Evolutionary conservation across 192 early-diverging fungal species (phyloP), one percentile per base, ranked within the genome.

Genomic region (Geranomyces michiganensis): DNA sequence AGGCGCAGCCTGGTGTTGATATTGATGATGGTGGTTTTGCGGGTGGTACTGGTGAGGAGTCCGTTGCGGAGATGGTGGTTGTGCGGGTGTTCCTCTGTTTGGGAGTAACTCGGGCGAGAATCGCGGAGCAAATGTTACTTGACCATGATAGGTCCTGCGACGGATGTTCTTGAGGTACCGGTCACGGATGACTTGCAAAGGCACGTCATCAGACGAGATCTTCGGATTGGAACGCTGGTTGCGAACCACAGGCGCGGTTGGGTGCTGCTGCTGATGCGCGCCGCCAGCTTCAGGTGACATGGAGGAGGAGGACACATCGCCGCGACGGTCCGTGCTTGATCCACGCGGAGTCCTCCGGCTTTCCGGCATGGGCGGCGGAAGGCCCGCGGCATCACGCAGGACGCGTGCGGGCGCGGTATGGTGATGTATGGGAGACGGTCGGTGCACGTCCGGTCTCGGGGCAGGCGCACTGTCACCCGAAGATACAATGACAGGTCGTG

Each of bases 171-270:
- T 32, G 29, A 60, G 31, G 19, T 60, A 17, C 31, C 29, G 17
- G 19, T 60, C 58, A 9, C 58, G 58, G 8, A 60, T 32, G 17
- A 60, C 31, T 29, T 60, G 58, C 58, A 60, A 17, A 27, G 58
- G 58, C 29, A 60, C 8, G 58, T 60, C 58, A 17, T 60, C 58
- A 6, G 24, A n/a, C 51, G 51, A 53, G 7, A 26, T 3, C 15
- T 53, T 53, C 51, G 51, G 51, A 3, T 15, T 53, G n/a, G 24
- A n/a, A 53, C 51, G 51, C 51, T n/a, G 36, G 36, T 41, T 41
- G 36, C 36, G 36, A 10, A 41, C 36, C 36, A 41, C 36, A 7
- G 36, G 36, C 36, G 36, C 36, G 10, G 36, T 41, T 3, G 36
- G 36, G 10, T 41, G 36, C 36, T 41, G 36, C 5, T 41, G 36